phyloP scores from a whole-genome alignment of 2,329 filamentous ascomycete genomes.

The Ceratocystis colombiana region DNA sequence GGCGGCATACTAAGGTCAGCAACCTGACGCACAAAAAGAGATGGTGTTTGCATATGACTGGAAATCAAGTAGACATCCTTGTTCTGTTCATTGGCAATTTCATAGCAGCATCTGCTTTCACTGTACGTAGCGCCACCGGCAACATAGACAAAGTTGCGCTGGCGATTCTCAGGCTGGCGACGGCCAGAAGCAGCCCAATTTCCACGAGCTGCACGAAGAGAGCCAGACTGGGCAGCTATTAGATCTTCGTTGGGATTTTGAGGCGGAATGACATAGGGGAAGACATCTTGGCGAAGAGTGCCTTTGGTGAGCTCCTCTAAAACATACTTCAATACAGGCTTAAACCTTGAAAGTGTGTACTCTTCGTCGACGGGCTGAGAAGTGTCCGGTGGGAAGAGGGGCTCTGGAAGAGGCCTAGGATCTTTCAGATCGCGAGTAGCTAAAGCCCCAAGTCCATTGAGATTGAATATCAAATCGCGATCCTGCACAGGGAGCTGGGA shows the following conservation, averaged over 20 bases:
- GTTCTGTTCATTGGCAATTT: slow-evolving; percentile 59
- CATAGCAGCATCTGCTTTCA: slow-evolving; percentile 81
- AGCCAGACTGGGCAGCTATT: slow-evolving; percentile 52
- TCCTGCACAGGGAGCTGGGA: slow-evolving; percentile 66
- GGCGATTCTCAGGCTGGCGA: slow-evolving; percentile 64
- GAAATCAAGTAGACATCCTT: slow-evolving; percentile 82
- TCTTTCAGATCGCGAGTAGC: slow-evolving; percentile 65
- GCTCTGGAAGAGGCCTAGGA: slow-evolving; percentile 50
- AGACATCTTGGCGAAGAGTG: slow-evolving; percentile 53
- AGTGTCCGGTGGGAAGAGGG: slow-evolving; percentile 53
- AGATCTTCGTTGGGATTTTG: slow-evolving; percentile 52
- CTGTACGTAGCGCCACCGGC: slow-evolving; percentile 92
- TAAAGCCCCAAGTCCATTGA: slow-evolving; percentile 71
- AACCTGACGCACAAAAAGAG: slow-evolving; percentile 72
- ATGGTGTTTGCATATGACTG: slow-evolving; percentile 84
- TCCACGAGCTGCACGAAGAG: slow-evolving; percentile 80
- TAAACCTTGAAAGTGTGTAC: slow-evolving; percentile 76
- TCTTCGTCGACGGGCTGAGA: slow-evolving; percentile 54
- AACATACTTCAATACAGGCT: slow-evolving; percentile 70
- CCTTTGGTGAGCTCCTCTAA: slow-evolving; percentile 64
- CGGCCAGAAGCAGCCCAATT: slow-evolving; percentile 85
- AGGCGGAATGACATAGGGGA: slow-evolving; percentile 65
- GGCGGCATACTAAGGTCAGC: slow-evolving; percentile 67
- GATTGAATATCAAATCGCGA: slow-evolving; percentile 60
- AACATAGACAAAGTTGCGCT: slow-evolving; percentile 88